Conservation (phyloP, 768 basidiomycete species). For the Boletus reticuloceps region DNA sequence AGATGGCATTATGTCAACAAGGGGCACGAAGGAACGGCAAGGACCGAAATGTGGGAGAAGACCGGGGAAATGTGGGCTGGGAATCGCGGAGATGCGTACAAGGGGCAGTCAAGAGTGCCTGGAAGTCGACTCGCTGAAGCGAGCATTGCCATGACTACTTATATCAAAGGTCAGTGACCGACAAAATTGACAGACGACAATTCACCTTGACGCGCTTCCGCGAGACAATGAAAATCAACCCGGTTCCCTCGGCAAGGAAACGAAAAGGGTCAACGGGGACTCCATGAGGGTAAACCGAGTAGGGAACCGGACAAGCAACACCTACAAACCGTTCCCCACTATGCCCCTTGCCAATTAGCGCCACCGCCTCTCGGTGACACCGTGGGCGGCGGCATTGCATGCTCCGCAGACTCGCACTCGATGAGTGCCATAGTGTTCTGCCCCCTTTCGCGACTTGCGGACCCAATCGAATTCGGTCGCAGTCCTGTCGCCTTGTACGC, state of each 20-base stretch:
- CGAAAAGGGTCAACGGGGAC: background rate
- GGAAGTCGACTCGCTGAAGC: background rate
- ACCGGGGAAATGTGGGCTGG: background rate
- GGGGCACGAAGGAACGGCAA: background rate
- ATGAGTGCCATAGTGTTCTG: conserved; percentile 18
- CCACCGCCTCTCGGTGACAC: conserved; percentile 25
- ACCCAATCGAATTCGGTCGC: conserved; percentile 45
- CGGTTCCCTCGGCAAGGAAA: conserved; percentile 1
- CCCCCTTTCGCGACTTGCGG: conserved; percentile 33
- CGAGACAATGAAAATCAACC: background rate
- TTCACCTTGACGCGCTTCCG: conserved; percentile 5
- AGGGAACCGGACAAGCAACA: background rate
- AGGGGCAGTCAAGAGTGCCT: no score
- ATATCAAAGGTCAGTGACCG: background rate
- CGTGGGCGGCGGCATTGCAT: conserved; percentile 29
- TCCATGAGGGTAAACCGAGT: background rate
- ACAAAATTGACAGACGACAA: background rate
- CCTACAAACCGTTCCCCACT: conserved; percentile 4
- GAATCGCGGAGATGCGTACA: background rate
- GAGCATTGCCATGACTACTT: background rate
- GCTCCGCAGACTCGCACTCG: conserved; percentile 34
- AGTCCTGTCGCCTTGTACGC: conserved; percentile 12
- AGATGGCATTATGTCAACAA: background rate
- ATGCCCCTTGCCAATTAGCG: conserved; percentile 13
- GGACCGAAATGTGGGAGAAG: background rate